These are phyloP conservation scores for Skeletonema tropicum DNA, from an alignment of 108 stramenopile genomes.

Conservation along the genomic window DNA sequence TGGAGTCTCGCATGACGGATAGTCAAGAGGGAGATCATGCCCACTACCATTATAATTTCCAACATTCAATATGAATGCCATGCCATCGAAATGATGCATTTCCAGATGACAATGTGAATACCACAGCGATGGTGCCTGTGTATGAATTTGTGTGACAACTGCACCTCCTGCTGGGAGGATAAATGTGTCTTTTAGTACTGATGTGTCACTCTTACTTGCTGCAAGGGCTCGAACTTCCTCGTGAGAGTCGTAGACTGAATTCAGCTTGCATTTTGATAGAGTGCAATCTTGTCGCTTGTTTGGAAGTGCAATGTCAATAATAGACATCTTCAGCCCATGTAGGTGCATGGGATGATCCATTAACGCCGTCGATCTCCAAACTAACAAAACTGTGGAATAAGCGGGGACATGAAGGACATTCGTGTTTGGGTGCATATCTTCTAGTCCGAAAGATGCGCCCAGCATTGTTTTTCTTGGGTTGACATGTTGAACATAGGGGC, in stretches of 20 bases:
- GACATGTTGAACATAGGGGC: conserved; percentile 14
- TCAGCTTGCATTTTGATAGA: conserved; percentile 8
- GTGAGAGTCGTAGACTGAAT: conserved; percentile 1
- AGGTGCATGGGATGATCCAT: conserved; percentile 36
- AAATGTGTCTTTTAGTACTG: conserved; percentile 18
- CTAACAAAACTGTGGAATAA: conserved; percentile 3
- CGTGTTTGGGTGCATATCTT: conserved; percentile 10
- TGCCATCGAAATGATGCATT: conserved; percentile 13
- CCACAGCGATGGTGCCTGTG: conserved; percentile 15
- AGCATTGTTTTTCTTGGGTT: conserved; percentile 6
- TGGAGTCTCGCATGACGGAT: conserved; percentile 3
- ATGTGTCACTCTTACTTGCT: background rate
- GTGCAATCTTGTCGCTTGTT: conserved; percentile 4
- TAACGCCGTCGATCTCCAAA: conserved; percentile 19
- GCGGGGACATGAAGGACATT: conserved; percentile 10
- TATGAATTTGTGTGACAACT: conserved; percentile 18
- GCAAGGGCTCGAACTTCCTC: conserved; percentile 15
- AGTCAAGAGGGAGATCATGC: conserved; percentile 5
- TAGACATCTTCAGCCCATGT: conserved; percentile 18
- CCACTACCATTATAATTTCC: conserved; percentile 12
- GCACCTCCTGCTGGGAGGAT: conserved; percentile 28
- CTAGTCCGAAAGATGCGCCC: background rate
- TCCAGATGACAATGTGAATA: conserved; percentile 26
- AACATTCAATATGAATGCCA: conserved; percentile 29
- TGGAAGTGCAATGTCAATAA: conserved; percentile 9